Evolutionary conservation across 805 yeast genomes (phyloP).

Genomic region (Brettanomyces bruxellensis): DNA sequence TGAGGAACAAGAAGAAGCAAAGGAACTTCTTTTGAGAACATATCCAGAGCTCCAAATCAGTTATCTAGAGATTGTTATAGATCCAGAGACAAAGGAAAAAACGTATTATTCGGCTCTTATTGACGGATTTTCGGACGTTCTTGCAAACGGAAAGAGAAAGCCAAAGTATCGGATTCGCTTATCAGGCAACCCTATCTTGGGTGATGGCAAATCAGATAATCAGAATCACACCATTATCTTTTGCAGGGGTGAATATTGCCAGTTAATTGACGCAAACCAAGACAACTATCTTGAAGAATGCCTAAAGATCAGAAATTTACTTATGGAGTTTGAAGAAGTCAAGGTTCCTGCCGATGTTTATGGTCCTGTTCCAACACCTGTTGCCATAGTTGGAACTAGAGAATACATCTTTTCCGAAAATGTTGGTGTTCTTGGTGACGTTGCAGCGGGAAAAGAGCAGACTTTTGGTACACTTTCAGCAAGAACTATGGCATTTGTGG

Average conservation of each 20-base stretch:
- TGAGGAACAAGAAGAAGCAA: constrained; percentile 49
- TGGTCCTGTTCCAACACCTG: constrained; percentile 34
- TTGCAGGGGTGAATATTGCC: constrained; percentile 74
- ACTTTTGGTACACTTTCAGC: constrained; percentile 82
- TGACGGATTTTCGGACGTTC: constrained; percentile 60
- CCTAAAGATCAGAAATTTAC: constrained; percentile 62
- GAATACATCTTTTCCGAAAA: constrained; percentile 80
- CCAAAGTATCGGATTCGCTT: constrained; percentile 58
- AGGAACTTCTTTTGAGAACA: constrained; percentile 50
- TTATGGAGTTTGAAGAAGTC: constrained; percentile 67
- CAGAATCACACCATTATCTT: constrained; percentile 71
- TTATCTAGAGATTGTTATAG: constrained; percentile 46
- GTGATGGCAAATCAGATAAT: constrained; percentile 81
- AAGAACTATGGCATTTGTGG: constrained; percentile 71
- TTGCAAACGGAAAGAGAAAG: constrained; percentile 46
- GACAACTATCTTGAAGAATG: constrained; percentile 80
- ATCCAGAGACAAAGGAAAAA: constrained; percentile 33
- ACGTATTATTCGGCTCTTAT: constrained; percentile 55
- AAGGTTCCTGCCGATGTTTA: constrained; percentile 20
- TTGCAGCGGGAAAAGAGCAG: constrained; percentile 85
- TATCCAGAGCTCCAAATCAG: constrained; percentile 62
- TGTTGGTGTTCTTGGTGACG: constrained; percentile 73
- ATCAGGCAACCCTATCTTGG: constrained; percentile 75
- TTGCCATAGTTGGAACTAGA: constrained; percentile 77
- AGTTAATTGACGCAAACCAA: constrained; percentile 76